A percentile compares a stretch with the other conserved stretches of the same genome.
Conservation (phyloP, 2,329 filamentous ascomycete species). For the Thielaviopsis populi region DNA sequence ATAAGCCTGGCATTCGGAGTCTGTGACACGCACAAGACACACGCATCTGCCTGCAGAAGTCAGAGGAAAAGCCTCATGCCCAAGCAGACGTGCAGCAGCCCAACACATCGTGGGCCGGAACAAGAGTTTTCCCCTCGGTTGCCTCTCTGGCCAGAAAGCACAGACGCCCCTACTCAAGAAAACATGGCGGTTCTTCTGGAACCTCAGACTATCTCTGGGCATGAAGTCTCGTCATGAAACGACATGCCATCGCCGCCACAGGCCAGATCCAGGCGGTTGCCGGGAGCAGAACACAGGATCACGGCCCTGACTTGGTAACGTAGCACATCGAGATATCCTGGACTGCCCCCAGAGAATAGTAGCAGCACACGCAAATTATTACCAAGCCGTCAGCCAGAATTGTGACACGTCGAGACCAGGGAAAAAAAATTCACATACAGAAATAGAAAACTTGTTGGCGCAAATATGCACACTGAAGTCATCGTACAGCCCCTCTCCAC, state of each 20-base stretch:
- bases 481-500: constrained; percentile 6
- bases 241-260: not conserved
- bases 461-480: not conserved
- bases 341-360: not conserved
- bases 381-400: not conserved
- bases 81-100: not conserved
- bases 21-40: not conserved
- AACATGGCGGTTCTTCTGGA: not conserved
- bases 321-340: not conserved
- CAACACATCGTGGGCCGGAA: not conserved
- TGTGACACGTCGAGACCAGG: not conserved
- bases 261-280: too few relatives aligned
- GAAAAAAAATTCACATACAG: not conserved
- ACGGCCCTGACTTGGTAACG: not conserved
- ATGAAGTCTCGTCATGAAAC: not conserved
- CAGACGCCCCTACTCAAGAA: not conserved
- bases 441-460: not conserved
- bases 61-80: not conserved
- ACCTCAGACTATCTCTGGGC: not conserved
- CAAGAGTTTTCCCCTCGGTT: not conserved
- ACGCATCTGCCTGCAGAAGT: not conserved
- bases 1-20: not conserved
- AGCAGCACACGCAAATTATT: not conserved
- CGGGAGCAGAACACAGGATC: not conserved
- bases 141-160: not conserved